phyloP scores from a whole-genome alignment of 73 alveolate species.

The Paramecium octaurelia region DNA sequence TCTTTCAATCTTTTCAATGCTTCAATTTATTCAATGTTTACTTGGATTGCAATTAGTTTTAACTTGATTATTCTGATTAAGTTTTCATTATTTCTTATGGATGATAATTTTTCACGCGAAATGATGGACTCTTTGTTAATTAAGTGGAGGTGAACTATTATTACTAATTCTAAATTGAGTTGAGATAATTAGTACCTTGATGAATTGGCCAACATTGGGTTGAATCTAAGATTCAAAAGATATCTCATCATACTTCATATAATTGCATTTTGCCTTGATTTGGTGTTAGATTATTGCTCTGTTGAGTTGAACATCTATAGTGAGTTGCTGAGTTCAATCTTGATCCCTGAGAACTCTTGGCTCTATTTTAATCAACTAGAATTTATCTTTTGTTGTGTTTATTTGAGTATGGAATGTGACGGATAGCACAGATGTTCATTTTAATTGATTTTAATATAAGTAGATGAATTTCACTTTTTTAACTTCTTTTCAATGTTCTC shows the following conservation, averaged over 20 bases:
- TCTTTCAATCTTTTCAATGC: neutral
- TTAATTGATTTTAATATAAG: neutral
- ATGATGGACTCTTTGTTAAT: neutral
- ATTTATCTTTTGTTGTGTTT: neutral
- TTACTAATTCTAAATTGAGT: neutral
- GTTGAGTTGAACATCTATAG: neutral
- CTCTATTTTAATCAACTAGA: neutral
- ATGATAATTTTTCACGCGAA: neutral
- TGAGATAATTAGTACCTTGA: neutral
- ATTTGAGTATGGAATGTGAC: neutral
- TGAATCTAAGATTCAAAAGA: neutral
- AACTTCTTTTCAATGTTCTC: slow-evolving; percentile 20
- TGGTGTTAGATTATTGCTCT: neutral
- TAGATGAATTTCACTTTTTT: neutral
- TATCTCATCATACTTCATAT: neutral
- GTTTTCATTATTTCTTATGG: neutral
- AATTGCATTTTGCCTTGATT: neutral
- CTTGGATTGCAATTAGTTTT: neutral
- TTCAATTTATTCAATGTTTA: neutral
- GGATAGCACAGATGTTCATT: slow-evolving; percentile 4
- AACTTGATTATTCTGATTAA: neutral
- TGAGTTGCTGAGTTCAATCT: neutral
- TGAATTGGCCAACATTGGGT: neutral
- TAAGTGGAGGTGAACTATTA: neutral
- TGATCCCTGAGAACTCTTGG: neutral